Evolutionary conservation across 1,284 basidiomycete species (phyloP), one percentile per base, ranked within the genome.

Genomic region (Ceratobasidium sp.): DNA sequence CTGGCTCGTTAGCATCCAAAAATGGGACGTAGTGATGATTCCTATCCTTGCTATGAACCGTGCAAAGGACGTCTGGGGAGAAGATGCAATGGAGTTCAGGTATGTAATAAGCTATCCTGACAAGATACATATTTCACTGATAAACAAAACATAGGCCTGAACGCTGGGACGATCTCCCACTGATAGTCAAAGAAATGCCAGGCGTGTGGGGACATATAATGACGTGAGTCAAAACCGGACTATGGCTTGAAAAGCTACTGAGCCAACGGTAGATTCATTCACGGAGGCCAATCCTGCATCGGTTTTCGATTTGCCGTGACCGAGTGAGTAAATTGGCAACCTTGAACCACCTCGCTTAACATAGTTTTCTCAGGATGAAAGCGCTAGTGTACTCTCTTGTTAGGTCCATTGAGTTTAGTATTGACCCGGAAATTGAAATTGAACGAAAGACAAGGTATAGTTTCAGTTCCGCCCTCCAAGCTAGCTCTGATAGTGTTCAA

Each of bases 281-380:
- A 66, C 15, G 52, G 70, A 61, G 50, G 33, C 15, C 67, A 73
- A 10, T 15, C 90, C 1, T 92, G 91, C 81, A 91, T 92, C 59
- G 92, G 92, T 0, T 93, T 91, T 82, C 88, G 91, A 6, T 93
- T 94, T 81, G 88, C 92, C 1, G 81, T 94, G 28, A 85, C 89
- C 26, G 92, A 94, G 89, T 91, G 79, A 79, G 86, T 83, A 0
- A 20, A n/a, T 56, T 44, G 9, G n/a, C 7, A 57, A 57, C 5
- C 2, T 26, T n/a, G 23, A 28, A 12, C 20, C n/a, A 10, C 17
- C 17, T 23, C 23, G n/a, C 54, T 20, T 52, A 17, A 33, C 2
- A 80, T 81, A 80, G 46, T 57, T 77, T 33, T 83, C 83, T 46
- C 54, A 83, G 82, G 70, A 82, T 83, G 80, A 83, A 83, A 77